Evolutionary conservation across 2,329 filamentous ascomycete species (phyloP), one percentile per base, ranked within the genome.

Genomic region (Sporothrix euskadiensis): DNA sequence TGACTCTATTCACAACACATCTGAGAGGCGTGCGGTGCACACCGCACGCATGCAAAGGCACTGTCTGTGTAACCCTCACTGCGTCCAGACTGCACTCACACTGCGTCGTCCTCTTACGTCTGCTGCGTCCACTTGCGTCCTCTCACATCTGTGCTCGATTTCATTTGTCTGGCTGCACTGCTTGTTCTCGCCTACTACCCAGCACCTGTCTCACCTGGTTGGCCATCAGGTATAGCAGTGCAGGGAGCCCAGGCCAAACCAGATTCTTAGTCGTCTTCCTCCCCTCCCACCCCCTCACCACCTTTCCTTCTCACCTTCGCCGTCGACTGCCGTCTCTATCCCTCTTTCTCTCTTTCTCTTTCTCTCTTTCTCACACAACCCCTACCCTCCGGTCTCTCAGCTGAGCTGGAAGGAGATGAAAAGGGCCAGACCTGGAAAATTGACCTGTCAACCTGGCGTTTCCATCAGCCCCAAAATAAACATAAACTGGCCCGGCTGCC

Each of bases 371-470:
- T 2, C 52, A 4, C 52, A 4, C 68, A 44, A 41, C 26, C 41
- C 61, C 56, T 49, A 39, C 63, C 49, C 63, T 44, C 19, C 41
- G 22, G 41, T 32, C 41, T 63, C 35, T 44, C 44, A 54, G 35
- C 16, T n/a, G 39, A 30, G 65, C 32, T 35, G 69, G 19, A 49
- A 5, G 26, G 22, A 9, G 26, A 32, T n/a, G 22, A 49, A 22
- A 49, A 63, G 26, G 9, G 26, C 22, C 8, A 30, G 12, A 8
- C n/a, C 41, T 39, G 30, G 35, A 44, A 44, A 73, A 59, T 47
- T 71, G 69, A 71, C 47, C 14, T 71, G 54, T 74, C 73, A 41
- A 44, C n/a, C 47, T 35, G 14, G 19, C 59, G 32, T 56, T 4
- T 41, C 41, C 49, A 12, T n/a, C 41, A 59, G 12, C 47, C 35